These are phyloP conservation scores for Zygoascus biomembranicola DNA, from an alignment of 805 yeast genomes.

Conservation along the genomic window DNA sequence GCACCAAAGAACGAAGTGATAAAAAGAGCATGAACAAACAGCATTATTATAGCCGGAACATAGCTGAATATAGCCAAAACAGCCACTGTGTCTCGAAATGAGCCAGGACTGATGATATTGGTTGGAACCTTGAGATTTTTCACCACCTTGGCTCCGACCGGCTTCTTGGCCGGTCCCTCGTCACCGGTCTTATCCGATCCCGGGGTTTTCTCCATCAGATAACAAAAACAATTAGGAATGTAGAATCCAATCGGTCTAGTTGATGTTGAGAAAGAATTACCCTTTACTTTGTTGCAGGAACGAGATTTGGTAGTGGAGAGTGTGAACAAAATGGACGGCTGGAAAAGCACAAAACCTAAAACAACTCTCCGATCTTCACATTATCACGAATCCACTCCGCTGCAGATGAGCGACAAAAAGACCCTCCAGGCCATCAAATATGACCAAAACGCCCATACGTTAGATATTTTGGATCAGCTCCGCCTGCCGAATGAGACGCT, in stretches of 20 bases:
- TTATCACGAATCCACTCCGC: too few relatives aligned
- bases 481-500: conserved; percentile 69
- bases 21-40: conserved; percentile 22
- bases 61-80: conserved; percentile 25
- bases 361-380: too few relatives aligned
- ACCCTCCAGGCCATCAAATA: conserved; percentile 60
- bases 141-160: neutral
- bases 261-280: too few relatives aligned
- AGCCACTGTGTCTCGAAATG: conserved; percentile 29
- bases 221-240: neutral
- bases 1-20: conserved; percentile 17
- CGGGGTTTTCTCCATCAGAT: neutral
- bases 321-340: too few relatives aligned
- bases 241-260: neutral
- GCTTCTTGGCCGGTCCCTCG: neutral
- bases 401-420: neutral
- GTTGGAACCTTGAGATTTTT: conserved; percentile 10
- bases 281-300: too few relatives aligned
- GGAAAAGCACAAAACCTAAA: too few relatives aligned
- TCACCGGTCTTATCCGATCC: neutral
- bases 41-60: conserved; percentile 23
- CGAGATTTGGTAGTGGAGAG: too few relatives aligned
- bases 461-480: conserved; percentile 73
- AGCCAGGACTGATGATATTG: conserved; percentile 24
- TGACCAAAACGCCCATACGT: conserved; percentile 35